These are phyloP conservation scores for Trichosporon ovoides DNA, from an alignment of 1,284 basidiomycete species.

Conservation along the genomic window DNA sequence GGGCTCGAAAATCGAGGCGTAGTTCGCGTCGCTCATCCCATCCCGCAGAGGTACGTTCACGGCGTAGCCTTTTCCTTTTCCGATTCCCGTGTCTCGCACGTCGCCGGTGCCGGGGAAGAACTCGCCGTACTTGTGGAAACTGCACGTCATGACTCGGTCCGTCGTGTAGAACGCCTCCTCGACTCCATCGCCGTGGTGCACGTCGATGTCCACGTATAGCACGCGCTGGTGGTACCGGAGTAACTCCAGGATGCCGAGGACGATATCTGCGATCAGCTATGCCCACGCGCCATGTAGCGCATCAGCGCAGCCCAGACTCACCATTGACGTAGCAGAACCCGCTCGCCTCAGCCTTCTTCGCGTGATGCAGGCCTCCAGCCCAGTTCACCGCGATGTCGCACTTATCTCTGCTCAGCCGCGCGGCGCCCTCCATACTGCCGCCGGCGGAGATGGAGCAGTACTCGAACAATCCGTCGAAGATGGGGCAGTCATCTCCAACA, in stretches of 20 bases:
- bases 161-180: slow-evolving; percentile 99
- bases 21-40: slow-evolving; percentile 92
- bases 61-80: slow-evolving; percentile 87
- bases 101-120: slow-evolving; percentile 99
- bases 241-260: slow-evolving; percentile 92
- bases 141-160: slow-evolving; percentile 96
- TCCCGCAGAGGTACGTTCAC: slow-evolving; percentile 94
- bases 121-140: slow-evolving; percentile 99
- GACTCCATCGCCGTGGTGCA: slow-evolving; percentile 98
- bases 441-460: slow-evolving; percentile 98
- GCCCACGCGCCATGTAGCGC: no score
- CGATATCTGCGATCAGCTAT: slow-evolving; percentile 64
- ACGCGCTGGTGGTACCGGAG: slow-evolving; percentile 90
- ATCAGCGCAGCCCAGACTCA: slow-evolving; percentile 48
- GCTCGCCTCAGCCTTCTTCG: slow-evolving; percentile 97
- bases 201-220: slow-evolving; percentile 97
- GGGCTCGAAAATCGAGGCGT: slow-evolving; percentile 92
- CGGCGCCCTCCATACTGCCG: slow-evolving; percentile 98
- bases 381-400: slow-evolving; percentile 99
- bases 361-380: slow-evolving; percentile 96
- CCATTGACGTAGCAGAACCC: slow-evolving; percentile 99
- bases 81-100: slow-evolving; percentile 83
- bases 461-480: slow-evolving; percentile 96
- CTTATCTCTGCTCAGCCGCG: slow-evolving; percentile 88
- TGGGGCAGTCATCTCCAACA: slow-evolving; percentile 92